Evolutionary conservation across 805 yeast species (phyloP), one percentile per base, ranked within the genome.

Genomic region (Dipodascus albidus): DNA sequence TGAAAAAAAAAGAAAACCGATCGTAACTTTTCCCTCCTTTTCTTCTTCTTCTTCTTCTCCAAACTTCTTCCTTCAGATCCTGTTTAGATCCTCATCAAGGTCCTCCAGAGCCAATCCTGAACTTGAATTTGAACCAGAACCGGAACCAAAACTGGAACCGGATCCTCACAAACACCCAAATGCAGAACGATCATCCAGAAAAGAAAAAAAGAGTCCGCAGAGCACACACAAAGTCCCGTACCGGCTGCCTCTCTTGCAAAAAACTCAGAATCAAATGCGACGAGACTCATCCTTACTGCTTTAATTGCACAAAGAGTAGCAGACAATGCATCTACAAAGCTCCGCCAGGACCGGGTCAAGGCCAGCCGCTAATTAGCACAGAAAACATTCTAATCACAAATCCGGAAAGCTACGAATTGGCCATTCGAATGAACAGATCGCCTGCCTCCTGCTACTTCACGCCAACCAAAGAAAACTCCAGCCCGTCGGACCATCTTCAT

Each of bases 281-380:
- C 66, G 90, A 84, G 68, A 67, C 82, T 50, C 83, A 80, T 60
- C 88, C 89, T 1, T 71, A 74, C 54, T 84, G 89, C 64, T 72
- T 71, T 60, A 83, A 84, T 61, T 84, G 90, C 64, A 81, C 79
- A 58, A 75, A 83, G 53, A 38, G 44, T 14, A 38, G 20, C 20
- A 38, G 44, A 38, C 44, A 38, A 38, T 38, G 44, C n/a, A 17
- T 38, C 20, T 38, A 38, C 20, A 38, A 38, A 38, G 44, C 44
- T 38, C 33, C 33, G 6, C 33, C 11, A 6, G 33, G 33, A 6
- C 33, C 33, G 9, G 44, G 20, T 14, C 44, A 38, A 38, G 20
- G 20, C 17, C 44, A 14, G 20, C 44, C 44, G 4, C 44, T 17
- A 17, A 38, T 38, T 38, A 38, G 20, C 20, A 38, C 44, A 19